Percentiles rank a stretch among this genome's conserved stretches.
These are phyloP conservation scores for Talaromyces islandicus DNA, from an alignment of 2,329 filamentous ascomycete genomes.

Conservation along the genomic window DNA sequence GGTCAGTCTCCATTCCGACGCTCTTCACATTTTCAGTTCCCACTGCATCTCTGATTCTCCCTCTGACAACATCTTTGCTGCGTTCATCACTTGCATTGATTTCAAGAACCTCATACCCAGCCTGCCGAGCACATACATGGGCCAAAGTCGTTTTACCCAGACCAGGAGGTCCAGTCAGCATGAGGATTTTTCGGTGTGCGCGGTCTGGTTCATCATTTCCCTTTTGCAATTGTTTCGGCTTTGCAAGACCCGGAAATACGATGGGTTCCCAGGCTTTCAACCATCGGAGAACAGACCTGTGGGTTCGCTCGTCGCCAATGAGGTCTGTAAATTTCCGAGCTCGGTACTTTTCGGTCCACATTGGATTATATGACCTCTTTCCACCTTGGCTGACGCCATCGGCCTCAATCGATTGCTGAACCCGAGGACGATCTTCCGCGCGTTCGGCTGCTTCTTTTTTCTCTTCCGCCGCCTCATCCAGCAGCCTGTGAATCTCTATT, in stretches of 20 bases:
- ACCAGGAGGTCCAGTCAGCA: constrained; percentile 86
- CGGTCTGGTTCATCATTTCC: constrained; percentile 60
- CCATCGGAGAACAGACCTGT: constrained; percentile 85
- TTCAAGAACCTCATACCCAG: constrained; percentile 92
- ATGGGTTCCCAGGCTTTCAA: constrained; percentile 89
- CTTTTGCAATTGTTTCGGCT: constrained; percentile 49
- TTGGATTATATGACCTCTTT: constrained; percentile 27
- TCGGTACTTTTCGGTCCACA: constrained; percentile 98
- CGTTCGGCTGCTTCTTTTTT: constrained; percentile 32
- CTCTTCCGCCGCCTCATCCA: constrained; percentile 65
- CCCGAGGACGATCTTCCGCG: background rate
- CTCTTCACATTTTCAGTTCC: constrained; percentile 89
- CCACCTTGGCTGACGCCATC: constrained; percentile 16
- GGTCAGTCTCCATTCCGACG: constrained; percentile 43
- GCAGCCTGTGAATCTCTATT: constrained; percentile 78
- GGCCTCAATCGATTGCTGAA: constrained; percentile 30
- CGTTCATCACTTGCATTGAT: constrained; percentile 98
- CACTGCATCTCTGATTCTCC: constrained; percentile 82
- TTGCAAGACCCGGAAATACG: constrained; percentile 75
- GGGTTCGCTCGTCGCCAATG: constrained; percentile 89
- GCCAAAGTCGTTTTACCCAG: constrained; percentile 94
- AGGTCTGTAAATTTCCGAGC: constrained; percentile 88
- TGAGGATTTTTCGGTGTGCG: constrained; percentile 76
- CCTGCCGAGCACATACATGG: constrained; percentile 91
- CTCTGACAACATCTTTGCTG: constrained; percentile 82